Conservation (phyloP, 176 grass and related monocot species). For the Tuctoria greenei region DNA sequence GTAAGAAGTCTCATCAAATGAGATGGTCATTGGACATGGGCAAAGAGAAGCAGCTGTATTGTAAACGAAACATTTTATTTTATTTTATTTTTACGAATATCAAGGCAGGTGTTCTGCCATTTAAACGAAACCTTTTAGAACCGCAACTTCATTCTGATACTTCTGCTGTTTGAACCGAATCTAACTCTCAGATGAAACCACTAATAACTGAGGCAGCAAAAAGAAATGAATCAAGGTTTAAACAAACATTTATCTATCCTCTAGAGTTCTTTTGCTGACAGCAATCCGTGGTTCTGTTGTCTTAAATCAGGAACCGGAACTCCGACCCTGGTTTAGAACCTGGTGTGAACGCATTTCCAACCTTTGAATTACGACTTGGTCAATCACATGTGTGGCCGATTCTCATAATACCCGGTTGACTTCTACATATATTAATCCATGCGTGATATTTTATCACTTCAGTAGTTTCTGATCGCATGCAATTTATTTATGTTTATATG, state of each 20-base stretch:
- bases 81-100: too few species aligned
- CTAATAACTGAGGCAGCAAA: not conserved
- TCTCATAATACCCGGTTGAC: constrained; percentile 18
- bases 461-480: constrained; percentile 10
- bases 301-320: not conserved
- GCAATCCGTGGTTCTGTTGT: not conserved
- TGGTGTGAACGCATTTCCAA: not conserved
- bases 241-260: not conserved
- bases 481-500: not conserved
- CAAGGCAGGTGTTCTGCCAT: too few species aligned
- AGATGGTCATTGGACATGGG: too few species aligned
- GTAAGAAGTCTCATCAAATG: too few species aligned
- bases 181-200: too few species aligned
- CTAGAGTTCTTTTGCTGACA: not conserved
- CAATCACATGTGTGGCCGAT: constrained; percentile 4
- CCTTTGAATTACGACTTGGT: not conserved
- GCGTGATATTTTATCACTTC: not conserved
- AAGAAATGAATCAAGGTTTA: not conserved
- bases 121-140: too few species aligned
- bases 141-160: too few species aligned
- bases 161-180: too few species aligned
- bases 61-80: too few species aligned
- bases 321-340: not conserved
- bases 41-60: too few species aligned
- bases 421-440: not conserved